These are phyloP conservation scores for Melaleuca quinquenervia DNA, from an alignment of 345 rosid species.

Conservation along the genomic window DNA sequence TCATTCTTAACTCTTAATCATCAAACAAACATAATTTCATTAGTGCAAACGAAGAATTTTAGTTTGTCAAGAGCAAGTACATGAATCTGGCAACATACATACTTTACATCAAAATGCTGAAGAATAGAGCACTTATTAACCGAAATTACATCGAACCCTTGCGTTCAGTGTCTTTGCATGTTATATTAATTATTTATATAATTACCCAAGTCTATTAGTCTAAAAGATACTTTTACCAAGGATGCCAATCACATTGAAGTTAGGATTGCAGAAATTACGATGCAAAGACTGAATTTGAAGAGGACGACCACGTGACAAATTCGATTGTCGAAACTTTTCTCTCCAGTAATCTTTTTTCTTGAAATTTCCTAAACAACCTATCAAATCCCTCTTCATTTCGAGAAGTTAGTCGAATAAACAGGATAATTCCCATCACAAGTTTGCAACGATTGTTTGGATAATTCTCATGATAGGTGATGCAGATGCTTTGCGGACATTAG, in stretches of 20 bases:
- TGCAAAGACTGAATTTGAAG: not conserved
- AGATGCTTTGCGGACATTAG: not conserved
- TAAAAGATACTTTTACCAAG: not conserved
- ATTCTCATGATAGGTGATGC: not conserved
- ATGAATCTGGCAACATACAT: not conserved
- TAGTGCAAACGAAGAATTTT: not conserved
- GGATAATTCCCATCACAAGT: not conserved
- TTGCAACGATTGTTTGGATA: not conserved
- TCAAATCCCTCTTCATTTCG: not conserved
- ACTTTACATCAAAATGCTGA: not conserved
- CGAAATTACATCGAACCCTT: not conserved
- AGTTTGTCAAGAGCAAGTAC: not conserved
- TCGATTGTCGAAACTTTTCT: not conserved
- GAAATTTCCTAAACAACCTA: not conserved
- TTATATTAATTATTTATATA: not conserved
- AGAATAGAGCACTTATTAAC: not conserved
- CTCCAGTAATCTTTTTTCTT: not conserved
- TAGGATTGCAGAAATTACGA: not conserved
- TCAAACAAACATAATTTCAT: not conserved
- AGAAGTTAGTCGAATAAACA: not conserved
- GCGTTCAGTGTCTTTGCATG: not conserved
- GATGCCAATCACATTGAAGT: not conserved
- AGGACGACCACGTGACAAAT: not conserved
- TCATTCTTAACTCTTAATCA: not conserved
- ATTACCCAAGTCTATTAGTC: not conserved